phyloP scores from a whole-genome alignment of 2,329 filamentous ascomycete genomes.

The Aspergillus texensis region DNA sequence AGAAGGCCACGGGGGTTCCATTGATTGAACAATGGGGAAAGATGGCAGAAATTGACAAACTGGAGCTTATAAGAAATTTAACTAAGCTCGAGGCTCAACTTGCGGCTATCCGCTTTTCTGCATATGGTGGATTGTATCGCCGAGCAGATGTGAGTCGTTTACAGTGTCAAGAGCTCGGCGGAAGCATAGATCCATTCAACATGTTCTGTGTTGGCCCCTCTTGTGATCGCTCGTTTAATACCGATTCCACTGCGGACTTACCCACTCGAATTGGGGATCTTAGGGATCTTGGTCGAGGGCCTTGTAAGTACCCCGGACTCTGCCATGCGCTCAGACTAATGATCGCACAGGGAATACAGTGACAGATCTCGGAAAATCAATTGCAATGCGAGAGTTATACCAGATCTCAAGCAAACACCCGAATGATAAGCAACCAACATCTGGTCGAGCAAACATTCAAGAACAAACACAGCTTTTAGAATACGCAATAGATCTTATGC shows the following conservation, averaged over 20 bases:
- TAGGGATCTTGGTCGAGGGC: slow-evolving; percentile 15
- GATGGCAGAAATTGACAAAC: slow-evolving; percentile 8
- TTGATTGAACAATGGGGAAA: no score
- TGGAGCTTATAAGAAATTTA: slow-evolving; percentile 27
- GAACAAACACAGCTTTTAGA: slow-evolving; percentile 19
- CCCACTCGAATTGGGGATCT: background rate
- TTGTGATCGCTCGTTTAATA: slow-evolving; percentile 19
- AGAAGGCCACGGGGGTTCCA: no score
- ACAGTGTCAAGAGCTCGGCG: slow-evolving; percentile 8
- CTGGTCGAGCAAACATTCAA: slow-evolving; percentile 15
- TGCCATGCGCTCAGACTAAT: slow-evolving; percentile 11
- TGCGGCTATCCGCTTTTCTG: slow-evolving; percentile 22
- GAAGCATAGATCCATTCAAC: slow-evolving; percentile 16
- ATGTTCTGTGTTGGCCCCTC: slow-evolving; percentile 25
- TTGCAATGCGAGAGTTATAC: slow-evolving; percentile 21
- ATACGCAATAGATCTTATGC: slow-evolving; percentile 15
- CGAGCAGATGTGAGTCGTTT: slow-evolving; percentile 11
- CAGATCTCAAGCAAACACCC: slow-evolving; percentile 13
- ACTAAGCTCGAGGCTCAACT: slow-evolving; percentile 23
- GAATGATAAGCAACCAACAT: slow-evolving; percentile 2
- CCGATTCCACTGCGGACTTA: background rate
- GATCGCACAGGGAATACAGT: slow-evolving; percentile 19
- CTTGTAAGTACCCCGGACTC: slow-evolving; percentile 14
- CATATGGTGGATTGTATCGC: slow-evolving; percentile 30
- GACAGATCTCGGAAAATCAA: slow-evolving; percentile 17